Conservation (phyloP, 2,329 filamentous ascomycete genomes). For the Apiospora hydei region DNA sequence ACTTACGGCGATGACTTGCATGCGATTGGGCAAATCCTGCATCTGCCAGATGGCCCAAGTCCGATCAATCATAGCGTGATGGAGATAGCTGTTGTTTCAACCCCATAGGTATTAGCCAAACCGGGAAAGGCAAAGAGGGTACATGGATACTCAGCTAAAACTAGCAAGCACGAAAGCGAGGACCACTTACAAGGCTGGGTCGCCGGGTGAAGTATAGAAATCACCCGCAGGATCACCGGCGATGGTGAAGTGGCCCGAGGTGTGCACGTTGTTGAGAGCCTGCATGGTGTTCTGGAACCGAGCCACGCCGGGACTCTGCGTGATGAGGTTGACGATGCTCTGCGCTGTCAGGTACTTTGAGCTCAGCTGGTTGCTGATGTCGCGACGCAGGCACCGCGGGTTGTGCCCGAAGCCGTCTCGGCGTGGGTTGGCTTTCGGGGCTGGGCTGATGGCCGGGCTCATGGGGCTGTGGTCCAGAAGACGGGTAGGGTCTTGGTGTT, state of each 20-base stretch:
- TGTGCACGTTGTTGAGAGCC: constrained; percentile 40
- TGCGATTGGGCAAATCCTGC: constrained; percentile 14
- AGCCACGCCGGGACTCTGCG: constrained; percentile 36
- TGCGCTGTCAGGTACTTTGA: constrained; percentile 39
- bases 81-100: background rate
- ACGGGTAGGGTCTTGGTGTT: background rate
- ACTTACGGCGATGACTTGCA: constrained; percentile 21
- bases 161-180: background rate
- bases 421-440: constrained; percentile 40
- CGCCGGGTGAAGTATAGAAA: constrained; percentile 31
- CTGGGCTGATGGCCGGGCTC: constrained; percentile 33
- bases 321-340: constrained; percentile 34
- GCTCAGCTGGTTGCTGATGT: constrained; percentile 33
- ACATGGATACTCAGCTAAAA: background rate
- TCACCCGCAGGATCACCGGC: constrained; percentile 39
- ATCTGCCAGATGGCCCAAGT: constrained; percentile 14
- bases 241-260: constrained; percentile 40
- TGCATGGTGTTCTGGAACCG: constrained; percentile 48
- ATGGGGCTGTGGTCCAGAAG: constrained; percentile 29
- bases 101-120: background rate
- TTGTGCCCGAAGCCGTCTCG: constrained; percentile 45
- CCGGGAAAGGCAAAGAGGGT: background rate
- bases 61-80: constrained; percentile 20
- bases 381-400: constrained; percentile 44
- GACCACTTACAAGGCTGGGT: constrained; percentile 32